Conservation (phyloP, 2,329 filamentous ascomycete genomes). For the Cordyceps tenuipes region DNA sequence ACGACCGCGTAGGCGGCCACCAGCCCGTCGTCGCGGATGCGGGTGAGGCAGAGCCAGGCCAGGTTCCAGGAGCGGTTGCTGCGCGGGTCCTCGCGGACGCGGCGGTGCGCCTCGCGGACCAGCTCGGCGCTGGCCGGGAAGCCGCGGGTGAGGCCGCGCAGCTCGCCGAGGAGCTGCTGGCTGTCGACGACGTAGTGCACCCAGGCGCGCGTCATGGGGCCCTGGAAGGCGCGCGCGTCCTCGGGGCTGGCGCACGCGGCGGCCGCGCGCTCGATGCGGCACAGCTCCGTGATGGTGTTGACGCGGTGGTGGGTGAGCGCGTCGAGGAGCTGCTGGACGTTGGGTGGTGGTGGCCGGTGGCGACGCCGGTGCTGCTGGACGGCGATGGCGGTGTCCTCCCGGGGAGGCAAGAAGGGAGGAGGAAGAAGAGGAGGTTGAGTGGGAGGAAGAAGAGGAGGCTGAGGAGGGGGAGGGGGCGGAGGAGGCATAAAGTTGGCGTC, state of each 20-base stretch:
- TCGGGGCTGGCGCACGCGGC: slow-evolving; percentile 49
- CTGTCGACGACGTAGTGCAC: slow-evolving; percentile 64
- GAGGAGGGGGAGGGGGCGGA: neutral
- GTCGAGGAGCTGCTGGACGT: slow-evolving; percentile 45
- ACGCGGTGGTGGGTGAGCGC: slow-evolving; percentile 58
- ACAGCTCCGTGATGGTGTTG: slow-evolving; percentile 65
- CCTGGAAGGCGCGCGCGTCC: slow-evolving; percentile 49
- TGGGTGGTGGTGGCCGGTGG: neutral
- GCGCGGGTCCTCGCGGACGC: slow-evolving; percentile 55
- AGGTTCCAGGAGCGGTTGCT: slow-evolving; percentile 69
- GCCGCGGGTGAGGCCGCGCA: slow-evolving; percentile 57
- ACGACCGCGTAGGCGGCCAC: slow-evolving; percentile 51
- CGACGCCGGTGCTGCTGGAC: no score
- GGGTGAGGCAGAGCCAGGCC: slow-evolving; percentile 62
- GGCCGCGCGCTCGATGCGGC: slow-evolving; percentile 61
- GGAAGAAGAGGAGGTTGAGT: neutral
- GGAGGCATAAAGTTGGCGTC: neutral
- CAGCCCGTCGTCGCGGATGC: slow-evolving; percentile 55
- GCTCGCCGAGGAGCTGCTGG: slow-evolving; percentile 60
- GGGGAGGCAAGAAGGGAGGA: no score
- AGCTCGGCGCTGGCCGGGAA: slow-evolving; percentile 61
- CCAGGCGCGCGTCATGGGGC: slow-evolving; percentile 64
- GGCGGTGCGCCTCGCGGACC: slow-evolving; percentile 54
- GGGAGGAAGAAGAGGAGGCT: neutral
- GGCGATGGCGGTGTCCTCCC: neutral